phyloP scores from a whole-genome alignment of 306 rosid genomes.

The Glycine tomentella region DNA sequence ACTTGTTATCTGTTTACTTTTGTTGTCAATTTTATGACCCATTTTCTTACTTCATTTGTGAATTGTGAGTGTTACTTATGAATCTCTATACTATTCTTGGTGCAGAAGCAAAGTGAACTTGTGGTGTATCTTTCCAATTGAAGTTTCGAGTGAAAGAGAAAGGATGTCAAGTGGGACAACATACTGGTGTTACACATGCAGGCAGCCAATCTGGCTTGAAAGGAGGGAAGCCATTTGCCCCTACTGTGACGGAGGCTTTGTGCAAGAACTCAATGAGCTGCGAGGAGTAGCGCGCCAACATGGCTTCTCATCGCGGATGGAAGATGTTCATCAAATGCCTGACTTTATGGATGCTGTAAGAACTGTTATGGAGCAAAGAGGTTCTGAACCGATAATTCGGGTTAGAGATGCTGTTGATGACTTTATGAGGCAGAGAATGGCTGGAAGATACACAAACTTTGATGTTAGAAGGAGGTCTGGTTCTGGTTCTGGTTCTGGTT shows the following conservation, averaged over 20 bases:
- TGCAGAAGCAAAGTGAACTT: conserved; percentile 36
- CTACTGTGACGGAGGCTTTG: conserved; percentile 62
- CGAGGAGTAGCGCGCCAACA: conserved; percentile 9
- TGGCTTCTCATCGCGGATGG: conserved; percentile 11
- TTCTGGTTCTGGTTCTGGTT: background rate
- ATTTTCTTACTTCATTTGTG: background rate
- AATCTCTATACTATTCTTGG: conserved; percentile 2
- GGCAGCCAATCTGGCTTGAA: conserved; percentile 45
- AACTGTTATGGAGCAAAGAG: conserved; percentile 56
- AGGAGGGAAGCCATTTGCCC: conserved; percentile 59
- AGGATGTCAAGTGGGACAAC: conserved; percentile 62
- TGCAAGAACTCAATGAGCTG: conserved; percentile 55
- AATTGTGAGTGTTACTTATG: conserved; percentile 10
- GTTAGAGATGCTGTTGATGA: conserved; percentile 51
- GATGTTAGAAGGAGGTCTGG: conserved; percentile 25
- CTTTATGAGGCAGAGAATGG: conserved; percentile 58
- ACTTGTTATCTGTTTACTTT: background rate
- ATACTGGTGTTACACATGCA: conserved; percentile 74
- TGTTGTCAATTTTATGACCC: background rate
- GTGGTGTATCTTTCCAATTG: background rate
- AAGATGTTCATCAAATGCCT: conserved; percentile 49
- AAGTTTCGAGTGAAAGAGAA: conserved; percentile 18
- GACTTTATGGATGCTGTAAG: conserved; percentile 50
- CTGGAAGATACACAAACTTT: conserved; percentile 53
- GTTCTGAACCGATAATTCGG: conserved; percentile 51